A percentile compares a stretch with the other conserved stretches of the same genome.
phyloP scores from a whole-genome alignment of 495 filamentous ascomycete genomes.

The Gamarada debralockiae region DNA sequence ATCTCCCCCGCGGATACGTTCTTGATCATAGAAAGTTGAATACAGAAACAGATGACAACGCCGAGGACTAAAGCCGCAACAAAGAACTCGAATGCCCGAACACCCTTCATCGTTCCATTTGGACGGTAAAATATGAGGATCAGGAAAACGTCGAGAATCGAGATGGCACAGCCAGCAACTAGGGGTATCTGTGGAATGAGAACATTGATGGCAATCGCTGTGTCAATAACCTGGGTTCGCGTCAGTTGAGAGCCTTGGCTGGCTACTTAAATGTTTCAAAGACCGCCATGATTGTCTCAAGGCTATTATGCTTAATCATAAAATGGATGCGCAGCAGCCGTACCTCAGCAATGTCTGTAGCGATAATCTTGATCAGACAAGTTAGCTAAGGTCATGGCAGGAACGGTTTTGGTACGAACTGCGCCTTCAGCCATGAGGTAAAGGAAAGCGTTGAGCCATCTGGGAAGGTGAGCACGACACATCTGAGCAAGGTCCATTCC shows the following conservation, averaged over 20 bases:
- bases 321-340: conserved; percentile 65
- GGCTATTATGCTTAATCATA: conserved; percentile 66
- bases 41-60: conserved; percentile 81
- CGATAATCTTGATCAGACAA: conserved; percentile 35
- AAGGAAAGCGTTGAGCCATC: conserved; percentile 66
- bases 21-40: conserved; percentile 74
- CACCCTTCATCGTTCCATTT: conserved; percentile 60
- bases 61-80: conserved; percentile 73
- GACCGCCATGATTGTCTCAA: too few relatives aligned
- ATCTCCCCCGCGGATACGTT: conserved; percentile 63
- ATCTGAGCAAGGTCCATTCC: conserved; percentile 76
- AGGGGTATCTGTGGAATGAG: conserved; percentile 71
- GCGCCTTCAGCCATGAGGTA: conserved; percentile 73
- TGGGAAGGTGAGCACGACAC: conserved; percentile 67
- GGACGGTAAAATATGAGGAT: conserved; percentile 80
- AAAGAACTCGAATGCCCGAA: conserved; percentile 74
- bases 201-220: conserved; percentile 80
- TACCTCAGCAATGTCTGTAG: conserved; percentile 58
- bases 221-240: conserved; percentile 89
- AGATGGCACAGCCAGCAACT: conserved; percentile 80
- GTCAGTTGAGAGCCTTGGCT: conserved; percentile 45
- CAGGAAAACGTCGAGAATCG: conserved; percentile 74
- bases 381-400: conserved; percentile 4
- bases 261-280: too few relatives aligned
- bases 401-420: conserved; percentile 11